Evolutionary conservation across 208 protist species (phyloP).

Genomic region (Trypanosomatidae sp.): DNA sequence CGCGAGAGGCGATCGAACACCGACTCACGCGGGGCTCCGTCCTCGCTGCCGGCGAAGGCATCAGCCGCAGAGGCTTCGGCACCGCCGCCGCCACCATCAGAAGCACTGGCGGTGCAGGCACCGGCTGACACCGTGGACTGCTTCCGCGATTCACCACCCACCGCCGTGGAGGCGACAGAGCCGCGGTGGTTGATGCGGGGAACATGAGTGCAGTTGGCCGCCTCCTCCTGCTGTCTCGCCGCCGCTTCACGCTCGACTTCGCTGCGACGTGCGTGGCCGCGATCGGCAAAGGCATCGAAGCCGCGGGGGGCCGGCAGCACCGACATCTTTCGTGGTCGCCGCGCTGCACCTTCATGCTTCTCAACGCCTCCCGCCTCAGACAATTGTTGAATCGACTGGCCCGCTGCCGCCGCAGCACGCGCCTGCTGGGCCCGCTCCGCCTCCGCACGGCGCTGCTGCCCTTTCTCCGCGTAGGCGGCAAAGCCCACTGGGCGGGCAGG

Average conservation of each 20-base stretch:
- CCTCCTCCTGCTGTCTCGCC: conserved; percentile 12
- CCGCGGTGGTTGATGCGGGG: conserved; percentile 19
- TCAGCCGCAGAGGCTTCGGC: no score
- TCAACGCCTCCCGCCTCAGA: no score
- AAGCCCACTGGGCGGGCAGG: conserved; percentile 20
- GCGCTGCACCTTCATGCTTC: no score
- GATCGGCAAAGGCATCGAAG: conserved; percentile 17
- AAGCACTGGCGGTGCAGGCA: no score
- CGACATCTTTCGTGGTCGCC: no score
- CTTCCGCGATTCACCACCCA: no score
- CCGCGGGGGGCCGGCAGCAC: conserved; percentile 18
- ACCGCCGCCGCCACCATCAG: no score
- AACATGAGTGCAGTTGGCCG: conserved; percentile 18
- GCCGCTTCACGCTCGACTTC: conserved; percentile 16
- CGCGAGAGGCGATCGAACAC: conserved; percentile 21
- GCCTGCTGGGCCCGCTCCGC: conserved; percentile 18
- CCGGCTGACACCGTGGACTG: no score
- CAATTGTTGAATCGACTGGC: no score
- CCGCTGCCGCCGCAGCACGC: conserved; percentile 10
- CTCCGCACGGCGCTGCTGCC: conserved; percentile 30
- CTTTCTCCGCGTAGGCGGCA: conserved; percentile 37
- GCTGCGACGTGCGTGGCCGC: conserved; percentile 17
- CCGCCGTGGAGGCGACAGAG: no score
- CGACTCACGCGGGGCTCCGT: background rate
- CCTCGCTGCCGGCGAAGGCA: no score